Evolutionary conservation across 306 rosid genomes (phyloP), one percentile per base, ranked within the genome.

Genomic region (Prosopis cineraria): DNA sequence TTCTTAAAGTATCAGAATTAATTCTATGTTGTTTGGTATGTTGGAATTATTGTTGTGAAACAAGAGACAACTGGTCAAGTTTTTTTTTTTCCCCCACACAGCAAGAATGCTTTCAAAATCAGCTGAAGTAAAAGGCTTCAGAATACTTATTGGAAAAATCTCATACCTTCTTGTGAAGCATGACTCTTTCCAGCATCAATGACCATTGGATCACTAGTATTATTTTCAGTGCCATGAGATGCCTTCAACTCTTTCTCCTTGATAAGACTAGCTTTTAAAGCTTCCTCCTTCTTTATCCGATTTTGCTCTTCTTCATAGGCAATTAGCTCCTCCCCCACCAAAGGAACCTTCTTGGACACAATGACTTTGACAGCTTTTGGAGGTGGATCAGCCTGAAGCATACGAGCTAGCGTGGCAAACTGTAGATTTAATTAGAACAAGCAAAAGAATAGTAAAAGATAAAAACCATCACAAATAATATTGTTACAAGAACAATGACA

Each of bases 361-460:
- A 87, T 80, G 64, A 95, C 96, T 81, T 95, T 95, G 83, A 93
- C 99, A 75, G 99, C 99, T 87, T 95, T 95, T 74, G 99, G 99
- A 78, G 99, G 97, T 10, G 98, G 99, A 80, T 91, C 98, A 60
- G 97, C 93, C 79, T 95, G 99, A 80, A 95, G 99, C 88, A 93
- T 91, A 67, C 93, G 99, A 80, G 98, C 99, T 87, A 93, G 89
- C 3, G 98, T 89, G 75, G 89, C 97, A 85, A 87, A 95, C 99
- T 94, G 34, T 66, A n/a, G n/a, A n/a, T n/a, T n/a, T n/a, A 34
- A 85, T 41, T 58, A 58, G 65, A 10, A 67, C 66, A 76, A 72
- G 55, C 2, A 73, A 41, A 30, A 56, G 74, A 25, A 39, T 29
- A 34, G 64, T 30, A 47, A 43, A 73, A 58, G 65, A 55, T 20